Conservation (phyloP, 768 basidiomycete species). For the Austroboletus festivus region DNA sequence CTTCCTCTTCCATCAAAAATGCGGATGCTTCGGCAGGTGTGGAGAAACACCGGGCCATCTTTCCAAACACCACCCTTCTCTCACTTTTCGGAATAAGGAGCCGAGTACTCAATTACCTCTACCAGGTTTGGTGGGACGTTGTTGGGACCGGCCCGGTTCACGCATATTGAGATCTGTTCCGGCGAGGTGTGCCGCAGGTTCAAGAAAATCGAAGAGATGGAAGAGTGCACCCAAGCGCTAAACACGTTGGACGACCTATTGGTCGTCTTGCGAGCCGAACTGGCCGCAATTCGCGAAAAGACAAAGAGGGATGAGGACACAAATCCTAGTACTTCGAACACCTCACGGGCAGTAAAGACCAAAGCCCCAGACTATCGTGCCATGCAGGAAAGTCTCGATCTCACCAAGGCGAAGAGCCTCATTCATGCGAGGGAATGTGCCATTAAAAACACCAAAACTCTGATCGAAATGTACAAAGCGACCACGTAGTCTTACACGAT, state of each 20-base stretch:
- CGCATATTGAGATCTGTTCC: slow-evolving; percentile 75
- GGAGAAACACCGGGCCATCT: no score
- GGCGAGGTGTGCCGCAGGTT: slow-evolving; percentile 70
- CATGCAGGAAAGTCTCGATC: slow-evolving; percentile 42
- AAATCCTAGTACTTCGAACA: neutral
- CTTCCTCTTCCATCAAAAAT: no score
- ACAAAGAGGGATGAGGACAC: neutral
- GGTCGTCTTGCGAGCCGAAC: slow-evolving; percentile 49
- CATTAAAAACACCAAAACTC: slow-evolving; percentile 55
- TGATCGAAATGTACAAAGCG: slow-evolving; percentile 44
- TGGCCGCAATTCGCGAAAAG: slow-evolving; percentile 6
- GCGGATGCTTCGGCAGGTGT: no score
- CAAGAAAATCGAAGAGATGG: slow-evolving; percentile 64
- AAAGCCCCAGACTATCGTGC: slow-evolving; percentile 46
- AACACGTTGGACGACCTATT: slow-evolving; percentile 60
- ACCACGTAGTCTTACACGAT: slow-evolving; percentile 1
- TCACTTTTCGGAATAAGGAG: neutral
- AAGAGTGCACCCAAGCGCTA: slow-evolving; percentile 56
- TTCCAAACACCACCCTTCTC: no score
- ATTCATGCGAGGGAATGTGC: slow-evolving; percentile 68
- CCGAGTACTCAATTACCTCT: neutral
- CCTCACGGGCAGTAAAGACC: slow-evolving; percentile 7
- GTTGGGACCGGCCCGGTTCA: slow-evolving; percentile 72
- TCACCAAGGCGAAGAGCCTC: slow-evolving; percentile 63
- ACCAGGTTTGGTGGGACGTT: slow-evolving; percentile 78